Evolutionary conservation across 1,139 yeast genomes (phyloP).

Genomic region (Hansenula lynferdii): DNA sequence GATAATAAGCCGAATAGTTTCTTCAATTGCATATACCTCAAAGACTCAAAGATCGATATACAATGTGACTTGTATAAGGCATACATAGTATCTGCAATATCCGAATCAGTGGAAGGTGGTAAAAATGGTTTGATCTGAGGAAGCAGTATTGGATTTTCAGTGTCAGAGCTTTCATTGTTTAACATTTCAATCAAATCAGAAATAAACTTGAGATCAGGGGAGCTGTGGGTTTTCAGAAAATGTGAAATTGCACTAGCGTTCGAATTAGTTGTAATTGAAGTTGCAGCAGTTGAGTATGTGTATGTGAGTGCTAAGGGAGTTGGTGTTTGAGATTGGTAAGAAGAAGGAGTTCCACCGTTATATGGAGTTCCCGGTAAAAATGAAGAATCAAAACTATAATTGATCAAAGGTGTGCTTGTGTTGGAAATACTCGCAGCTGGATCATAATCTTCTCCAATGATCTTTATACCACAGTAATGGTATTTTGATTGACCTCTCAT

Average conservation of each 20-base stretch:
- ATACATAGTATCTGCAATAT: slow-evolving; percentile 56
- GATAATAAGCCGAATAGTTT: slow-evolving; percentile 50
- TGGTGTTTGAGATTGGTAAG: slow-evolving; percentile 20
- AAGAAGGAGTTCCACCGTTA: slow-evolving; percentile 24
- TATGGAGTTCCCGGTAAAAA: slow-evolving; percentile 29
- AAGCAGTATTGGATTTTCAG: slow-evolving; percentile 30
- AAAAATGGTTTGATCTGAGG: slow-evolving; percentile 52
- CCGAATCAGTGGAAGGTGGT: slow-evolving; percentile 47
- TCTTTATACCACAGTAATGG: slow-evolving; percentile 81
- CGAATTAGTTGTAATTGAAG: slow-evolving; percentile 4
- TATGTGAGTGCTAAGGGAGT: slow-evolving; percentile 16
- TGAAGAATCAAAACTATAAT: slow-evolving; percentile 16
- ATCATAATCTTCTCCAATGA: slow-evolving; percentile 44
- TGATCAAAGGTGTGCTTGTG: slow-evolving; percentile 22
- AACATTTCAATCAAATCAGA: slow-evolving; percentile 32
- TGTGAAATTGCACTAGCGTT: slow-evolving; percentile 9
- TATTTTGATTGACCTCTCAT: slow-evolving; percentile 87
- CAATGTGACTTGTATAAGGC: slow-evolving; percentile 63
- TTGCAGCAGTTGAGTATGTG: background rate
- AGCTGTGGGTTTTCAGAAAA: slow-evolving; percentile 16
- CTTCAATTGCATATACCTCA: slow-evolving; percentile 65
- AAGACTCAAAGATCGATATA: slow-evolving; percentile 53
- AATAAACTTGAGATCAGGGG: slow-evolving; percentile 30
- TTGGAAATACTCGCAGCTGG: slow-evolving; percentile 16
- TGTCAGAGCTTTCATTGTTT: slow-evolving; percentile 20